These are phyloP conservation scores for Batkoa obscura DNA, from an alignment of 371 early-diverging fungal genomes.

Conservation along the genomic window DNA sequence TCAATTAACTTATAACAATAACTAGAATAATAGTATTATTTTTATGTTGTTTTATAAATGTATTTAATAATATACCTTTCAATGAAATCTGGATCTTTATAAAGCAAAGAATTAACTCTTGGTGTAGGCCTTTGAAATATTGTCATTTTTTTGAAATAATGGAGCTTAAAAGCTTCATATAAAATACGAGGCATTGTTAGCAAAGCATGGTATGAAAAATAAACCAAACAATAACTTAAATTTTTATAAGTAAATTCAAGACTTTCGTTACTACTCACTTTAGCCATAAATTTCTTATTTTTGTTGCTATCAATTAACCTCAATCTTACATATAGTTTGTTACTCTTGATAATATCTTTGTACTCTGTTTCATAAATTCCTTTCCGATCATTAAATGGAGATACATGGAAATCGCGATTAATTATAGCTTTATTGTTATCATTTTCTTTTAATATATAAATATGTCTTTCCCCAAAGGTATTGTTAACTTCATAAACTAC, in stretches of 20 bases:
- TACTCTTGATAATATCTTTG: slow-evolving; percentile 7
- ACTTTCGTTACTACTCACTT: slow-evolving; percentile 7
- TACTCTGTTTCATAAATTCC: slow-evolving; percentile 21
- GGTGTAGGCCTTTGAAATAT: slow-evolving; percentile 26
- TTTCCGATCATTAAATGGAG: slow-evolving; percentile 31
- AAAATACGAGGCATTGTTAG: slow-evolving; percentile 30
- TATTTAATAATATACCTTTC: no score
- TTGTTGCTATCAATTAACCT: background rate
- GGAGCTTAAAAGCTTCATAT: slow-evolving; percentile 19
- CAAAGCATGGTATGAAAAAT: slow-evolving; percentile 21
- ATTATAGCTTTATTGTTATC: background rate
- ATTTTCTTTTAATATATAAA: slow-evolving; percentile 16
- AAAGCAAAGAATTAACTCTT: no score
- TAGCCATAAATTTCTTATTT: background rate
- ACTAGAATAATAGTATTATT: no score
- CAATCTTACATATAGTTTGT: slow-evolving; percentile 1
- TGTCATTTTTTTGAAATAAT: slow-evolving; percentile 16
- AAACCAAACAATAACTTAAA: slow-evolving; percentile 9
- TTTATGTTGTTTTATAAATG: no score
- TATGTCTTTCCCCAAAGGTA: slow-evolving; percentile 30
- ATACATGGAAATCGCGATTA: slow-evolving; percentile 27
- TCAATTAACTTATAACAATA: no score
- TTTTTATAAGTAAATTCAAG: slow-evolving; percentile 9
- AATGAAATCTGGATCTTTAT: no score
- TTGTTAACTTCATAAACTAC: slow-evolving; percentile 30